A percentile compares a stretch with the other conserved stretches of the same genome.
phyloP scores from a whole-genome alignment of 768 basidiomycete species.

The Suillus ampliporus region DNA sequence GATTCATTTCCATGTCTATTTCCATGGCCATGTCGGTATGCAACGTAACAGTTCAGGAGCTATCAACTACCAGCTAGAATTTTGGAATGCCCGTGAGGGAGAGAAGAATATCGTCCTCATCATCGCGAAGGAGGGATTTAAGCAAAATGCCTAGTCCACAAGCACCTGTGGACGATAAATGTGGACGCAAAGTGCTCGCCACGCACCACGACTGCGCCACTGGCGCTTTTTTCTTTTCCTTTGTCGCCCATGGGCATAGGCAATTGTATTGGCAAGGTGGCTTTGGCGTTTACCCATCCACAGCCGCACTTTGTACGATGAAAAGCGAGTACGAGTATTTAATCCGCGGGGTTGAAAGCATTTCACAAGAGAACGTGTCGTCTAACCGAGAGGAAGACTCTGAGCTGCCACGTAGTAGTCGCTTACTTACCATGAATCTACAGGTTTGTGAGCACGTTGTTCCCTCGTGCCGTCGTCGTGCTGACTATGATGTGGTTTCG shows the following conservation, averaged over 20 bases:
- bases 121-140: not conserved
- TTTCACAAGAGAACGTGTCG: not conserved
- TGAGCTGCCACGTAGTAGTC: too few relatives aligned
- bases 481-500: not conserved
- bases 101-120: too few relatives aligned
- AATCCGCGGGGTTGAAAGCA: not conserved
- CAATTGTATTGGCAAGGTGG: not conserved
- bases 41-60: not conserved
- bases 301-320: not conserved
- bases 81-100: not conserved
- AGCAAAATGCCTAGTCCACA: not conserved
- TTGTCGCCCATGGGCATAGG: not conserved
- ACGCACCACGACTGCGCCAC: not conserved
- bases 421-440: not conserved
- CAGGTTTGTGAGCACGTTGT: slow-evolving; percentile 5
- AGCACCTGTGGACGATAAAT: not conserved
- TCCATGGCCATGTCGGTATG: not conserved
- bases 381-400: not conserved
- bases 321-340: not conserved
- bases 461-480: not conserved
- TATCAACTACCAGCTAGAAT: not conserved
- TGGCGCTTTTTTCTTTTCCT: not conserved
- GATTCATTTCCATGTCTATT: slow-evolving; percentile 20
- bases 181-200: not conserved
- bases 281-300: not conserved